Evolutionary conservation across 176 grass and related monocot species (phyloP), one percentile per base, ranked within the genome.

Genomic region (Aegilops longissima): DNA sequence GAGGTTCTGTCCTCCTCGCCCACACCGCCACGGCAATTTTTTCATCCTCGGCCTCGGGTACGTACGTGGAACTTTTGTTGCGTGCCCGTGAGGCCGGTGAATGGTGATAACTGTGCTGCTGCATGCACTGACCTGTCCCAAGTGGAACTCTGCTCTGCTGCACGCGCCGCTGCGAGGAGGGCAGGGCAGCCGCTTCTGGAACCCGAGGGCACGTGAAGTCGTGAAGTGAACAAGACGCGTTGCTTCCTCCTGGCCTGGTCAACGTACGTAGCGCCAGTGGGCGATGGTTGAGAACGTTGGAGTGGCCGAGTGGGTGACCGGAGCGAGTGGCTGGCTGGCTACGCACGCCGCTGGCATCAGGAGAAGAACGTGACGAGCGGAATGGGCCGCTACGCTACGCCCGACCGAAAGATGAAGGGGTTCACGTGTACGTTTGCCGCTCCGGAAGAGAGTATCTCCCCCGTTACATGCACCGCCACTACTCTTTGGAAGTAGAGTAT

Each of bases 341-440:
- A 11, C 40, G 2, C 40, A 11, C 40, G 61, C 63, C 6, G 67
- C 16, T 4, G 70, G 21, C 38, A 6, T 27, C 39, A 47, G 40
- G 44, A 23, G 71, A 74, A 74, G 71, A 47, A 74, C 71, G 71
- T 74, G 40, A 74, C 38, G 6, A 27, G 40, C 1, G 42, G 71
- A 74, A 74, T 74, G 71, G 71, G 71, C 71, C 70, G 38, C 21
- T 0, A 17, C 0, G 3, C 21, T 1, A 6, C 51, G 1, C 14
- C 70, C 12, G 8, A 0, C 42, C 24, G 72, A 9, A 29, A 75
- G 0, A 75, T 29, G 72, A 75, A 47, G 42, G 27, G 72, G 29
- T 75, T 75, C 72, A 75, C 72, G 72, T 75, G 72, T 0, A 25
- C 71, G 44, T 74, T 74, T 45, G 70, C 39, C 70, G 20, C 24